These are phyloP conservation scores for Talaromyces nanjingensis DNA, from an alignment of 495 filamentous ascomycete species.

Conservation along the genomic window DNA sequence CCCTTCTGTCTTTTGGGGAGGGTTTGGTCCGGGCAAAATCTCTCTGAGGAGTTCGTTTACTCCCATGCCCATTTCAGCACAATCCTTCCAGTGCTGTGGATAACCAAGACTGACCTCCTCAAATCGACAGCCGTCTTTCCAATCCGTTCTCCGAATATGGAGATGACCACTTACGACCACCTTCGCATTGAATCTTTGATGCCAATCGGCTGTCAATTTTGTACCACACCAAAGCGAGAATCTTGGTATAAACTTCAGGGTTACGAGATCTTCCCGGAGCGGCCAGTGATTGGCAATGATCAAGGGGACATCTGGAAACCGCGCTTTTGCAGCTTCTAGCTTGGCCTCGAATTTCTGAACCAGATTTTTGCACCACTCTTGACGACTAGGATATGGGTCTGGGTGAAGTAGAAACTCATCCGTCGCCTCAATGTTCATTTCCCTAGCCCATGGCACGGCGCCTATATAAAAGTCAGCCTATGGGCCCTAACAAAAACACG, in stretches of 20 bases:
- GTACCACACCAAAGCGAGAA: slow-evolving; percentile 9
- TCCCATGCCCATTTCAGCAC: slow-evolving; percentile 2
- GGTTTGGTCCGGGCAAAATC: slow-evolving; percentile 7
- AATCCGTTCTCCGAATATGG: slow-evolving; percentile 9
- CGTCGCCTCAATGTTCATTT: slow-evolving; percentile 7
- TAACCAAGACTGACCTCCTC: slow-evolving; percentile 10
- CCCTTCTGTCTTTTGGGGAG: background rate
- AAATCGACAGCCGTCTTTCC: slow-evolving; percentile 8
- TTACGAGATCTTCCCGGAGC: slow-evolving; percentile 4
- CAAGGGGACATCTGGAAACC: background rate
- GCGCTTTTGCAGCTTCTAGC: background rate
- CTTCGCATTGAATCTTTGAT: slow-evolving; percentile 9
- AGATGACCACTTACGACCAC: slow-evolving; percentile 9
- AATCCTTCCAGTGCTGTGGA: slow-evolving; percentile 8
- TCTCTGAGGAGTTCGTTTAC: slow-evolving; percentile 8
- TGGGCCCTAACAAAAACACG: background rate
- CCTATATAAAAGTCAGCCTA: background rate
- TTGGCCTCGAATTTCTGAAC: slow-evolving; percentile 8
- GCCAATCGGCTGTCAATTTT: slow-evolving; percentile 4
- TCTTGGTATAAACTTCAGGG: slow-evolving; percentile 4
- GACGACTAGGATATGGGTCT: slow-evolving; percentile 3
- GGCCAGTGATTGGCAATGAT: slow-evolving; percentile 10
- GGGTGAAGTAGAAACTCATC: slow-evolving; percentile 9
- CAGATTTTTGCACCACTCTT: slow-evolving; percentile 8
- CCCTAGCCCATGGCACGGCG: slow-evolving; percentile 6